phyloP scores from a whole-genome alignment of 1,284 basidiomycete genomes.

The Sporisorium iseilematis-ciliati region DNA sequence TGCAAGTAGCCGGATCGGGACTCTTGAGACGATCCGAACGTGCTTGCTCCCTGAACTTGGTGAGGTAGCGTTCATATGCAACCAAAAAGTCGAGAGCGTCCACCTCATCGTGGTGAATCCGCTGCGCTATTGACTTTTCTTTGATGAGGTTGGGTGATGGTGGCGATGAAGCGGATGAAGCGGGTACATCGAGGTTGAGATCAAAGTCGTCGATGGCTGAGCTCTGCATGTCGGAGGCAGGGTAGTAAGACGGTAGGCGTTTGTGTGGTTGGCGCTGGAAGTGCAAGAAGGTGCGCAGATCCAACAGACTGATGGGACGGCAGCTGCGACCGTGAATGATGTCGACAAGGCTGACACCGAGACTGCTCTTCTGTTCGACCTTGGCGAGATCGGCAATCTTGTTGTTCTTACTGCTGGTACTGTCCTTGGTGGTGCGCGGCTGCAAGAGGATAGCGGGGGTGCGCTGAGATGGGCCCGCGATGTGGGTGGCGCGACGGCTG shows the following conservation, averaged over 20 bases:
- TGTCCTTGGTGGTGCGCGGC: not conserved
- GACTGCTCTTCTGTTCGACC: constrained; percentile 20
- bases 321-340: constrained; percentile 59
- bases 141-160: constrained; percentile 11
- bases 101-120: constrained; percentile 45
- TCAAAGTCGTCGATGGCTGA: constrained; percentile 32
- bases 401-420: constrained; percentile 1
- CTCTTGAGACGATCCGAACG: constrained; percentile 38
- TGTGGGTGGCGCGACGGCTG: constrained; percentile 35
- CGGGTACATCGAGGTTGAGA: constrained; percentile 24
- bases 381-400: constrained; percentile 28
- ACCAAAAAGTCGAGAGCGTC: constrained; percentile 59
- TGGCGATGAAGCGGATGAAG: constrained; percentile 12
- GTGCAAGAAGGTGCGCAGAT: constrained; percentile 36
- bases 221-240: constrained; percentile 43
- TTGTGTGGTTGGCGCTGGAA: constrained; percentile 41
- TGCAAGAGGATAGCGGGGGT: constrained; percentile 14
- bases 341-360: constrained; percentile 55
- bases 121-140: constrained; percentile 6
- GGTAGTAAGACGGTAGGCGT: constrained; percentile 33
- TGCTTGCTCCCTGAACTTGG: constrained; percentile 39
- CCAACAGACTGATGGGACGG: constrained; percentile 51
- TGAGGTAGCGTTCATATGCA: constrained; percentile 52
- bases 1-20: constrained; percentile 43
- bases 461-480: constrained; percentile 10